Base-by-base conservation (phyloP, 129 eudicot species). In the Pittosporum tobira region DNA sequence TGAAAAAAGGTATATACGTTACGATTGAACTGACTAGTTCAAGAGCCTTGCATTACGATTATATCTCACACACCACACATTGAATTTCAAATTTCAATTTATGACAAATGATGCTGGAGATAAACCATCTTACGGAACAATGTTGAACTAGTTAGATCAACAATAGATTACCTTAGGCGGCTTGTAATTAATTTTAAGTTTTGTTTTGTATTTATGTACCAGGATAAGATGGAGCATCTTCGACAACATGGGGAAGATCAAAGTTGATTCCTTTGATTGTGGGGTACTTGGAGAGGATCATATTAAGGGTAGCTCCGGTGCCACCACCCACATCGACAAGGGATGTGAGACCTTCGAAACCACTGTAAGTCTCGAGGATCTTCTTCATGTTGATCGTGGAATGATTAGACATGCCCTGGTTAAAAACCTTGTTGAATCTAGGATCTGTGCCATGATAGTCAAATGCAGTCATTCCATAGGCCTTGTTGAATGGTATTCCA, bases 281-380 rank as follows among this genome's bases (percentile, higher is more conserved):
- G 7, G 96, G 90, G 75, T 84, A 64, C 58, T 76, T 81, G 3
- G 96, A 81, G 71, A 88, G 26, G n/a, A 88, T 79, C 87, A 79
- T 79, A n/a, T 37, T 57, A n/a, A 88, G 80, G 37, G 81, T 57
- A 27, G 87, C 87, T 15, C 96, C 94, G 3, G 82, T 84, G 15
- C 89, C 89, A 48, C 96, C 96, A 6, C 90, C 96, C 14, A 88
- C 96, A 38, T 88, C 96, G 5, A 88, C 94, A 4, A 88, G 47
- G n/a, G 75, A 55, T 1, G 26, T 42, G 10, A 88, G 73, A 51
- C 84, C 77, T 11, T 71, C 55, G 44, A 88, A 88, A 0, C 96
- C 96, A 2, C 72, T 37, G 44, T 88, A 88, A 0, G 54, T 67
- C 21, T 84, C 87, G 0, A 88, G 75, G 36, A 88, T 73, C 52